Conservation (phyloP, 345 rosid genomes). For the Cardiospermum halicacabum region DNA sequence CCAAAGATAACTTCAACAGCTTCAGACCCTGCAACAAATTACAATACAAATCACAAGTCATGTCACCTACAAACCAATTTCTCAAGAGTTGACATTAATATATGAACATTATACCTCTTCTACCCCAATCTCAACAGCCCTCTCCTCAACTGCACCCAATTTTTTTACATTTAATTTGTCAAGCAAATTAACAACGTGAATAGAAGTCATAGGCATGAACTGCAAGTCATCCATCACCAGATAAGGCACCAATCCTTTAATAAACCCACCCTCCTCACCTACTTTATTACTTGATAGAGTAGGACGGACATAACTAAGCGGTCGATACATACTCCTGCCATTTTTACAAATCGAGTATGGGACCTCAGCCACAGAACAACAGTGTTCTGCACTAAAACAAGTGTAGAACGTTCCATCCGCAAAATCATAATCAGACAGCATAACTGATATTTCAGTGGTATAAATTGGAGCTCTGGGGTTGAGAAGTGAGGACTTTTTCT, state of each 20-base stretch:
- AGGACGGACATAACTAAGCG: background rate
- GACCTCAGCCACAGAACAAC: background rate
- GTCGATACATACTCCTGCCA: background rate
- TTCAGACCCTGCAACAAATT: no score
- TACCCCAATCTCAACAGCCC: slow-evolving; percentile 5
- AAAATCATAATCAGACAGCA: background rate
- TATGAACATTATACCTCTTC: slow-evolving; percentile 22
- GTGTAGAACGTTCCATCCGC: background rate
- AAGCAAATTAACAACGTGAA: slow-evolving; percentile 2
- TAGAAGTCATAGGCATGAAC: slow-evolving; percentile 14
- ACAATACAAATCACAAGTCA: no score
- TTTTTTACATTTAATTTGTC: slow-evolving; percentile 15
- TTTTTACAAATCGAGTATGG: background rate
- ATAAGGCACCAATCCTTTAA: slow-evolving; percentile 24
- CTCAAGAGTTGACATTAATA: no score
- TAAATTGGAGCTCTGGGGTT: background rate
- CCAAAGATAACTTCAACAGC: no score
- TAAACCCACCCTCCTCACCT: no score
- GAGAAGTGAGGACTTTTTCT: slow-evolving; percentile 8
- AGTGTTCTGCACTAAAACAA: background rate
- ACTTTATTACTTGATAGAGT: background rate
- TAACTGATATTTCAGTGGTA: background rate
- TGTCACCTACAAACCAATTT: no score
- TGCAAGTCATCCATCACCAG: slow-evolving; percentile 29
- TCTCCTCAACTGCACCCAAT: slow-evolving; percentile 6